Evolutionary conservation across 164 flowering plant species (phyloP).

Genomic region (Berberis vulgaris): DNA sequence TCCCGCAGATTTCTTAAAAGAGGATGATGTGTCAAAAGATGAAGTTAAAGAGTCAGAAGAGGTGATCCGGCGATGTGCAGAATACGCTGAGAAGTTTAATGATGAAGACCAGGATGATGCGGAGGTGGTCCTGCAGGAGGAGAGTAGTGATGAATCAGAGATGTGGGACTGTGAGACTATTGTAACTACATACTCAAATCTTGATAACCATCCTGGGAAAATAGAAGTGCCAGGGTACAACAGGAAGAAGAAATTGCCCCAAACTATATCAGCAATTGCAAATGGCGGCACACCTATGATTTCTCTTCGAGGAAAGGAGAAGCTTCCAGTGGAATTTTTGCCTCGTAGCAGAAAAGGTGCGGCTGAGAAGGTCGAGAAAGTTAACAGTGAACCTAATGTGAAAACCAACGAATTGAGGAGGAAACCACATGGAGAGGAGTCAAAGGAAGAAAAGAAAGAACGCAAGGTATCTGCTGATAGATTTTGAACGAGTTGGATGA

Average conservation of each 20-base stretch:
- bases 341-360: slow-evolving; percentile 16
- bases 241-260: slow-evolving; percentile 9
- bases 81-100: slow-evolving; percentile 72
- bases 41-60: slow-evolving; percentile 40
- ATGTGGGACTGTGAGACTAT: slow-evolving; percentile 91
- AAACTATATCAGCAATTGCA: too few relatives aligned
- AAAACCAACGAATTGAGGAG: slow-evolving; percentile 20
- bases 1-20: slow-evolving; percentile 51
- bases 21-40: slow-evolving; percentile 15
- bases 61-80: slow-evolving; percentile 51
- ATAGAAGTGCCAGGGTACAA: slow-evolving; percentile 52
- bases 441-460: slow-evolving; percentile 94
- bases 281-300: slow-evolving; percentile 20
- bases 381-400: slow-evolving; percentile 11
- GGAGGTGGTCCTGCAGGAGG: slow-evolving; percentile 40
- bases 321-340: slow-evolving; percentile 51
- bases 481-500: background rate
- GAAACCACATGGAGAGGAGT: slow-evolving; percentile 55
- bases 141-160: slow-evolving; percentile 85
- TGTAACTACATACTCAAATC: slow-evolving; percentile 79
- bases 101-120: slow-evolving; percentile 32
- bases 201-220: slow-evolving; percentile 91
- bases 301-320: slow-evolving; percentile 68
- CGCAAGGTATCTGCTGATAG: slow-evolving; percentile 51
- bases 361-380: slow-evolving; percentile 22